A percentile compares a stretch with the other conserved stretches of the same genome.
Conservation (phyloP, 345 rosid genomes). For the Abelmoschus esculentus region DNA sequence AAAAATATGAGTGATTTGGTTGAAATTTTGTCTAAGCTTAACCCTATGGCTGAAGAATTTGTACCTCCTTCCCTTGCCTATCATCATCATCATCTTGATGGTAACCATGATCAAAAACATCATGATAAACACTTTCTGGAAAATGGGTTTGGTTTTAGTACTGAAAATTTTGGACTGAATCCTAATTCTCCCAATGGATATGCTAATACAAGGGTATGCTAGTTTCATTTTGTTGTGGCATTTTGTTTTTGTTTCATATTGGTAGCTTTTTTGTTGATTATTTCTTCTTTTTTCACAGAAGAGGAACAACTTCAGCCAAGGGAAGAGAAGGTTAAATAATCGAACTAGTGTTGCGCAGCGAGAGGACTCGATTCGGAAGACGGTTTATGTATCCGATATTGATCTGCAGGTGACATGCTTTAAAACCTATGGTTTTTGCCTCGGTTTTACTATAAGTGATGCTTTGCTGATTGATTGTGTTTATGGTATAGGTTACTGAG, state of each 20-base stretch:
- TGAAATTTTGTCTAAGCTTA: conserved; percentile 77
- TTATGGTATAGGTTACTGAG: conserved; percentile 61
- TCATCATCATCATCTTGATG: neutral
- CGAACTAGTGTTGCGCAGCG: conserved; percentile 87
- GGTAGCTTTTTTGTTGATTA: neutral
- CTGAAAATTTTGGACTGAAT: conserved; percentile 44
- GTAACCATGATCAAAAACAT: neutral
- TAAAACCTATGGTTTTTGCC: neutral
- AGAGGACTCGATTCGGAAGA: conserved; percentile 77
- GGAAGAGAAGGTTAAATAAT: conserved; percentile 64
- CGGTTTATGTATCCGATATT: conserved; percentile 77
- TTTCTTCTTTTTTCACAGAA: conserved; percentile 33
- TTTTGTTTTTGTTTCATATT: neutral
- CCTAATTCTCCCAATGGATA: conserved; percentile 43
- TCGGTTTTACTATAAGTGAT: conserved; percentile 4
- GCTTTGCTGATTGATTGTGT: conserved; percentile 4
- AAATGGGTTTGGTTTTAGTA: conserved; percentile 49
- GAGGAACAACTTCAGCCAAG: conserved; percentile 59
- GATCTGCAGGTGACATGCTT: conserved; percentile 52
- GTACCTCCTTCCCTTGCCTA: conserved; percentile 69
- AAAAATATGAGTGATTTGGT: conserved; percentile 65
- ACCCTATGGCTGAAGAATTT: conserved; percentile 93
- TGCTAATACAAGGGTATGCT: conserved; percentile 56
- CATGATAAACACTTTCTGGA: conserved; percentile 21
- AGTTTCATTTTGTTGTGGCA: neutral